Conservation (phyloP, 495 filamentous ascomycete species). For the Xylaria bambusicola region DNA sequence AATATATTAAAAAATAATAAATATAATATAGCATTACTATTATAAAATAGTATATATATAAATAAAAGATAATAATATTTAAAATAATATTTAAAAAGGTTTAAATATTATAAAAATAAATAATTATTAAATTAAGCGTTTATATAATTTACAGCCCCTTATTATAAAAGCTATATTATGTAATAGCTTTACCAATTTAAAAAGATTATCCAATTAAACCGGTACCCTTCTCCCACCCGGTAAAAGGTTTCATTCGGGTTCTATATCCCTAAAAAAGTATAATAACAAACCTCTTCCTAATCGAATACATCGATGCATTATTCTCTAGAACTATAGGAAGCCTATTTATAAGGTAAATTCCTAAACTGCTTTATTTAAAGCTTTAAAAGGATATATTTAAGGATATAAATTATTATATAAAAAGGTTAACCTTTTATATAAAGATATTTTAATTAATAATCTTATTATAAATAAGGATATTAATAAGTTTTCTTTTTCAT, state of each 20-base stretch:
- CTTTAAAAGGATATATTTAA: conserved; percentile 39
- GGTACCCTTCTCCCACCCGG: conserved; percentile 32
- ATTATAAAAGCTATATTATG: conserved; percentile 37
- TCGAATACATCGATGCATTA: conserved; percentile 44
- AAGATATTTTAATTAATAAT: conserved; percentile 46
- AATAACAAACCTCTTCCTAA: conserved; percentile 29
- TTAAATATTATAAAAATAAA: conserved; percentile 39
- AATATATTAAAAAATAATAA: conserved; percentile 38
- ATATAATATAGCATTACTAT: conserved; percentile 46
- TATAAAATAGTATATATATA: conserved; percentile 44
- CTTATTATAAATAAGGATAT: conserved; percentile 44
- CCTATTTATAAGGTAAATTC: conserved; percentile 47
- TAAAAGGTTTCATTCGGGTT: conserved; percentile 38
- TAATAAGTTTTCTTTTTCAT: conserved; percentile 29
- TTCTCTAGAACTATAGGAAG: conserved; percentile 39
- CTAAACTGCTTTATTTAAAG: conserved; percentile 35
- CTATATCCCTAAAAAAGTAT: conserved; percentile 31
- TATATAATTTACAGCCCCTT: conserved; percentile 37
- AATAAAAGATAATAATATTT: conserved; percentile 38
- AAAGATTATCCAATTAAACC: conserved; percentile 39
- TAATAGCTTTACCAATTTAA: conserved; percentile 25
- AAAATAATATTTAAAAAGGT: conserved; percentile 34
- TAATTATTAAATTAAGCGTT: conserved; percentile 38
- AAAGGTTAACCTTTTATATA: conserved; percentile 36
- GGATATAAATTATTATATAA: conserved; percentile 39